Conservation (phyloP, 2,329 filamentous ascomycete species). For the Ambrosiella xylebori region DNA sequence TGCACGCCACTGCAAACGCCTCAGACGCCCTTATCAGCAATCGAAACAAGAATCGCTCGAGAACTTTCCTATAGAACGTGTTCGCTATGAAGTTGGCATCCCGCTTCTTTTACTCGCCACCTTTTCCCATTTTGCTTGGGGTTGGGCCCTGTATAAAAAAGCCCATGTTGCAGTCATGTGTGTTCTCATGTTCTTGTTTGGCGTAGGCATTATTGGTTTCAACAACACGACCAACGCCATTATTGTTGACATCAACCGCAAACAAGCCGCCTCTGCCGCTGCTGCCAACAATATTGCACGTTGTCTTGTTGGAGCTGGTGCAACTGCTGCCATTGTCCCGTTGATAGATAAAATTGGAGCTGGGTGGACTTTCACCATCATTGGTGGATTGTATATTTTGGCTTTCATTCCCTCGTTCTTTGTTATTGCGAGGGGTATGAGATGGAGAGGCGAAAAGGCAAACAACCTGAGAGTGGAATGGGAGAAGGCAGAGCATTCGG, state of each 20-base stretch:
- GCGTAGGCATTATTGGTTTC: slow-evolving; percentile 33
- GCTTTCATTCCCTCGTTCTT: slow-evolving; percentile 24
- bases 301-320: slow-evolving; percentile 36
- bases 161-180: slow-evolving; percentile 29
- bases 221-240: slow-evolving; percentile 36
- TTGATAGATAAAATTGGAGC: slow-evolving; percentile 33
- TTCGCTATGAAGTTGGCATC: slow-evolving; percentile 30
- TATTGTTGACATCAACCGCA: slow-evolving; percentile 38
- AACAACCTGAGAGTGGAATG: no score
- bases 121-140: slow-evolving; percentile 30
- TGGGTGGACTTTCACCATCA: slow-evolving; percentile 34
- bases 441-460: slow-evolving; percentile 1
- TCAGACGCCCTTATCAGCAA: slow-evolving; percentile 35
- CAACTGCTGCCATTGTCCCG: slow-evolving; percentile 33
- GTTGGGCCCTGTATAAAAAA: slow-evolving; percentile 30
- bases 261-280: slow-evolving; percentile 33
- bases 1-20: slow-evolving; percentile 36
- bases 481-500: no score
- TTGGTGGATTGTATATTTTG: slow-evolving; percentile 25
- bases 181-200: slow-evolving; percentile 29
- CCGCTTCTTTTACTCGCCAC: slow-evolving; percentile 34
- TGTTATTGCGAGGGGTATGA: slow-evolving; percentile 21
- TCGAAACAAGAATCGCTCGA: slow-evolving; percentile 33
- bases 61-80: slow-evolving; percentile 34
- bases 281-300: slow-evolving; percentile 39